Base-by-base conservation (phyloP, 2,329 filamentous ascomycete genomes). In the Diaporthe ampelina region DNA sequence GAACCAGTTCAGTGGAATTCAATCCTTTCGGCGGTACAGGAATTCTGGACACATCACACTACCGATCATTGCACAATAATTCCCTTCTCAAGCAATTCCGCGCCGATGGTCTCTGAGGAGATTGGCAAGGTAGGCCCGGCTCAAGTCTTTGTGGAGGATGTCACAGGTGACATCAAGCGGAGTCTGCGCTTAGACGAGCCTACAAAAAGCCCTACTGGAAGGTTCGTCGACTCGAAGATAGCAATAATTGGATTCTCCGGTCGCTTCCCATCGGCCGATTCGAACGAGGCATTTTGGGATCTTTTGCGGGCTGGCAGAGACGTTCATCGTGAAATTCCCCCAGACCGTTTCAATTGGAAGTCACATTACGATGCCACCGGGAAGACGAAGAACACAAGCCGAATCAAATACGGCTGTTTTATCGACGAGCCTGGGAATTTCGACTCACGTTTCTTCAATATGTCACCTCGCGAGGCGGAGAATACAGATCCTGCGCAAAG, bases 351-450 rank as follows among this genome's bases (percentile, higher is more conserved):
- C 37, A 56, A 73, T 59, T 74, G 72, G 8, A 71, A 76, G 11
- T 74, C 77, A 7, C 79, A 81, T 57, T 75, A 76, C 9, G 79
- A 81, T 35, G 72, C 78, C 4, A 76, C 77, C 8, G 65, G 61
- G 3, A 58, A 26, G 19, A 43, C 32, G 9, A 78, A 78, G 13
- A 75, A 74, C 24, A 94, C 93, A 73, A 93, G 90, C 71, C 91
- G 94, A 81, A 94, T 93, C 1, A 92, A 91, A 5, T 52, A 35
- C 35, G 73, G 73, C 4, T 71, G 67, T 26, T 74, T 52, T 21
- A 40, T 74, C 13, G 67, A 74, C 17, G 57, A 74, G 0, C 57
- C 73, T 5, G 73, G 35, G 7, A 7, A 56, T 15, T 76, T 76
- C 21, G 75, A 76, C 15, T 59, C 68, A 1, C 71, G 70, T 19